Base-by-base conservation (phyloP, 495 filamentous ascomycete species). In the Margaritispora aquatica region DNA sequence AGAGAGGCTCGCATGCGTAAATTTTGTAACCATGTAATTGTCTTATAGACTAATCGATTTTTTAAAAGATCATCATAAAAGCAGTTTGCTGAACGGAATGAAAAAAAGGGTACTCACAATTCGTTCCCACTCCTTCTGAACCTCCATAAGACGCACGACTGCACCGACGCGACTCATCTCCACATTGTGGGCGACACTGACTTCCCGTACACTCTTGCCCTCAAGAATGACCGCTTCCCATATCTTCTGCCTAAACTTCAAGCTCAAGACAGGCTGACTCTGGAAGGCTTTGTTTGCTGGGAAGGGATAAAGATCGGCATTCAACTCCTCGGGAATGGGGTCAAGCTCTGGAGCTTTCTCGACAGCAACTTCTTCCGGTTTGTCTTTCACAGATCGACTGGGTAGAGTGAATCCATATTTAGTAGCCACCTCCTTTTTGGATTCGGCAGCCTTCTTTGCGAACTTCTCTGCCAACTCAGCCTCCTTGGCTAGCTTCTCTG, bases 41-140 rank as follows among this genome's bases (percentile, higher is more conserved):
- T 97, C 93, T 96, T 97, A 79, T 93, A 97, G 93, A 97, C 93
- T 96, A 96, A 98, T 97, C 93, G 92, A 84, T 81, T 82, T 80
- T 87, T 85, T 71, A 70, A 74, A 63, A 62, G 55, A 72, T 77
- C 79, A 84, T 79, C 76, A 80, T 76, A 63, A 61, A 59, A 57
- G 27, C 44, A 15, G 36, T 21, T 54, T 22, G 53, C 2, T 10
- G 38, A 48, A 47, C 53, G 54, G 65, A 41, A 51, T 51, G 55
- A 61, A 69, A 51, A 69, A 29, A 29, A 17, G 24, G 60, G 51
- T 29, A 69, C 71, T 73, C 53, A 96, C 94, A 79, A 89, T 77
- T 59, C 78, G 68, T 58, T 78, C 68, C 89, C 83, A 90, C 57
- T 85, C 74, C 73, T 88, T 90, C 76, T 97, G 92, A 59, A 97